phyloP scores from a whole-genome alignment of 1,284 basidiomycete species.

The Blastosporella zonata region DNA sequence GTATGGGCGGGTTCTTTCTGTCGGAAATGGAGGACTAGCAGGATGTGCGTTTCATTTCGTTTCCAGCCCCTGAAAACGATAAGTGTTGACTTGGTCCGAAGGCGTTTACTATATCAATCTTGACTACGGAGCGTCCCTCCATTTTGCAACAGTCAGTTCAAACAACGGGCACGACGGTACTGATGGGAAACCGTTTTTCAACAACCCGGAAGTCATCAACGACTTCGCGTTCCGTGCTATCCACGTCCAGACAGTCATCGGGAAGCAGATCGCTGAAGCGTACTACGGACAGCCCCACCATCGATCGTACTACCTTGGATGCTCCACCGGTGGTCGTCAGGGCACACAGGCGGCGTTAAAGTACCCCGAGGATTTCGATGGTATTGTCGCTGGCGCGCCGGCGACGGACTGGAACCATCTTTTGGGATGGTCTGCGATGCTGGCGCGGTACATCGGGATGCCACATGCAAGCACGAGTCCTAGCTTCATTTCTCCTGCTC shows the following conservation, averaged over 20 bases:
- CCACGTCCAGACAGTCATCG: background rate
- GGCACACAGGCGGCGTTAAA: constrained; percentile 12
- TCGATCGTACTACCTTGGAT: constrained; percentile 14
- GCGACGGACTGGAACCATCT: constrained; percentile 9
- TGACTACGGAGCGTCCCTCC: constrained; percentile 9
- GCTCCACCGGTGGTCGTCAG: constrained; percentile 13
- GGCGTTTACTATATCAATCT: constrained; percentile 11
- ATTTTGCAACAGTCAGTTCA: constrained; percentile 9
- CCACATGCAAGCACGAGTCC: background rate
- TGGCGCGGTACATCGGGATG: constrained; percentile 5
- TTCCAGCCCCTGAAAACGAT: background rate
- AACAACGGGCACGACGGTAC: constrained; percentile 13
- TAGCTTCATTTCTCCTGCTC: constrained; percentile 4
- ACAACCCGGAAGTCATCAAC: background rate
- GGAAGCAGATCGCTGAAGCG: constrained; percentile 1
- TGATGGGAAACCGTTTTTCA: background rate
- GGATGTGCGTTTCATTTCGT: constrained; percentile 10
- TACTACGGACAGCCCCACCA: constrained; percentile 3
- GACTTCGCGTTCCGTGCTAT: constrained; percentile 1
- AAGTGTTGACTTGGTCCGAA: background rate
- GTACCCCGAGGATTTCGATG: constrained; percentile 16
- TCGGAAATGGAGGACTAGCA: constrained; percentile 10
- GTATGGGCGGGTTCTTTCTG: constrained; percentile 8
- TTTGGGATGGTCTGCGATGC: background rate
- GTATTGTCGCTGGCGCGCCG: constrained; percentile 13